Conservation (phyloP, 2,329 filamentous ascomycete genomes). For the Orbilia brochopaga region DNA sequence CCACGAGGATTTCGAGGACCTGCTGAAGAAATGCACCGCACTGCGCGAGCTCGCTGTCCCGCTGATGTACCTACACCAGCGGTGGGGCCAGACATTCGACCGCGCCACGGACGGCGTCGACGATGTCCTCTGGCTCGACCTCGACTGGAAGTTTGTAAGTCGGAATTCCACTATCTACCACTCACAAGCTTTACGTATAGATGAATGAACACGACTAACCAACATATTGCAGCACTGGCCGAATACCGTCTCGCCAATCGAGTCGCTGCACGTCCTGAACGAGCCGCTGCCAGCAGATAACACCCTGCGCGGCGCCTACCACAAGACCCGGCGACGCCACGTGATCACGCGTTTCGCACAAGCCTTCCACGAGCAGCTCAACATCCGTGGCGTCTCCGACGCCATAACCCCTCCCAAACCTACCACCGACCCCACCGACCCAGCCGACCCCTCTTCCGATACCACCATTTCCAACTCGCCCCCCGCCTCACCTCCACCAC, state of each 20-base stretch:
- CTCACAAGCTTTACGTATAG: not conserved
- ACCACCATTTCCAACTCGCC: no score
- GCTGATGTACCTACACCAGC: conserved; percentile 32
- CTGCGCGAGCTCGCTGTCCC: conserved; percentile 36
- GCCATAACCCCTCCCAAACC: conserved; percentile 10
- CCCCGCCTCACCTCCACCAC: not conserved
- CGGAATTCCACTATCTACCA: not conserved
- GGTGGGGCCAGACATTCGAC: conserved; percentile 6
- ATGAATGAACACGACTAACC: not conserved
- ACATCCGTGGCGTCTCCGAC: conserved; percentile 28
- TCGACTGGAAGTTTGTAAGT: conserved; percentile 42
- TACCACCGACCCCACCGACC: not conserved
- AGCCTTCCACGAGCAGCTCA: conserved; percentile 40
- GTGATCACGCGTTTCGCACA: conserved; percentile 41
- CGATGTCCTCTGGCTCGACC: conserved; percentile 27
- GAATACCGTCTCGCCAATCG: conserved; percentile 25
- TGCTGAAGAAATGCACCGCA: conserved; percentile 31
- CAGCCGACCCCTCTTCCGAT: no score
- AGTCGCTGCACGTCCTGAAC: conserved; percentile 43
- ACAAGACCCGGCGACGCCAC: conserved; percentile 26
- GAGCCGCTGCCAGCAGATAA: conserved; percentile 33
- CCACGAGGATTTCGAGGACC: conserved; percentile 23
- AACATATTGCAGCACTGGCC: conserved; percentile 28
- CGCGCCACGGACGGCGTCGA: not conserved
- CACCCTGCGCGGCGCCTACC: conserved; percentile 20